Conservation (phyloP, 2,329 filamentous ascomycete species). For the Aspergillus viridinutans region DNA sequence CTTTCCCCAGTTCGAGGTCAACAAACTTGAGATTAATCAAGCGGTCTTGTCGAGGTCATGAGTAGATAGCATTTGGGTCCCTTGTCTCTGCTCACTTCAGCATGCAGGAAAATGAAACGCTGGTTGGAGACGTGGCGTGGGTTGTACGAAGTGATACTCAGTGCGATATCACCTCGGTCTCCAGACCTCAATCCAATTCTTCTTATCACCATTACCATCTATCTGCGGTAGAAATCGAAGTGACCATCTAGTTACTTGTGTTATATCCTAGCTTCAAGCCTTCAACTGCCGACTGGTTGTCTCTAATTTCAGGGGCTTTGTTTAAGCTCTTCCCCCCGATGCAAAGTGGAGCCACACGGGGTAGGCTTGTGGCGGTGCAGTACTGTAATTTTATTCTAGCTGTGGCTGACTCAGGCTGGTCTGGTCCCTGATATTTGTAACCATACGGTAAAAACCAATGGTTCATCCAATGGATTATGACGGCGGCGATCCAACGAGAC, state of each 20-base stretch:
- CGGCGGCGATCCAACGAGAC: neutral
- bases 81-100: neutral
- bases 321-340: slow-evolving; percentile 12
- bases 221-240: neutral
- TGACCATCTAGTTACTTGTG: neutral
- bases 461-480: neutral
- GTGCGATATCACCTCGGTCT: neutral
- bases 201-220: neutral
- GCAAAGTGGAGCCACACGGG: slow-evolving; percentile 14
- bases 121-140: neutral
- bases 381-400: slow-evolving; percentile 5
- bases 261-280: neutral
- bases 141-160: neutral
- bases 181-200: neutral
- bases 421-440: neutral
- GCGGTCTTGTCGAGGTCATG: neutral
- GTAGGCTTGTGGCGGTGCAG: slow-evolving; percentile 17
- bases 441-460: neutral
- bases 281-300: neutral
- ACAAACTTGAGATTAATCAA: neutral
- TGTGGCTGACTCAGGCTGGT: neutral
- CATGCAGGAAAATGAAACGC: neutral
- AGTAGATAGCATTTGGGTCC: neutral
- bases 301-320: slow-evolving; percentile 16
- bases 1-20: neutral